Evolutionary conservation across 2,329 filamentous ascomycete species (phyloP).

Genomic region (Colletotrichum endophyticum): DNA sequence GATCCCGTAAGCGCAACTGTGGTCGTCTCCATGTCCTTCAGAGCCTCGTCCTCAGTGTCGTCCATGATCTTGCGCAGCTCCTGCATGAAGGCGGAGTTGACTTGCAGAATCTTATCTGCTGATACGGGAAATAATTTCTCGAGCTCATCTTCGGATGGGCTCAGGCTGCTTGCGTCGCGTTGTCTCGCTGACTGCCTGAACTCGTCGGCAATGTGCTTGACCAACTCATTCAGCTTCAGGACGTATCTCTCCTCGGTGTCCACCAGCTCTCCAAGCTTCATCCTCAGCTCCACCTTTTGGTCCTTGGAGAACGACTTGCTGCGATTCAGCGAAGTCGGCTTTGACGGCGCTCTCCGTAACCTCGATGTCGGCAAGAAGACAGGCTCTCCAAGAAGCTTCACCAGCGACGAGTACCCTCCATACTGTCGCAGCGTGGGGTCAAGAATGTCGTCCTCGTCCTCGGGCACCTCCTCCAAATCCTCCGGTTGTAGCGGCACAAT

Average conservation of each 20-base stretch:
- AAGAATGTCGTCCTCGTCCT: constrained; percentile 69
- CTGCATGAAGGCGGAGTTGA: constrained; percentile 82
- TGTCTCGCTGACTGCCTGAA: constrained; percentile 74
- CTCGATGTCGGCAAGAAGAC: constrained; percentile 87
- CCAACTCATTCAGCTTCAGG: constrained; percentile 81
- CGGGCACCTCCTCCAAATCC: constrained; percentile 62
- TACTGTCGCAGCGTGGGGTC: constrained; percentile 73
- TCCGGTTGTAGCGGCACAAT: constrained; percentile 69
- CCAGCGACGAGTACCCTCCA: constrained; percentile 76
- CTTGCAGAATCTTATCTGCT: constrained; percentile 77
- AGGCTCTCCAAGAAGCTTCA: constrained; percentile 81
- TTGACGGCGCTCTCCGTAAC: constrained; percentile 84
- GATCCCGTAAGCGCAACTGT: constrained; percentile 46
- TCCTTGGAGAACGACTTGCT: constrained; percentile 78
- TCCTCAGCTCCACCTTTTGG: constrained; percentile 83
- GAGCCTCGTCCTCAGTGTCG: constrained; percentile 80
- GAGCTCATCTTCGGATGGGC: constrained; percentile 74
- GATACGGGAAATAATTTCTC: constrained; percentile 81
- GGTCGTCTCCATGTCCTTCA: constrained; percentile 73
- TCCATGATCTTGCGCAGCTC: constrained; percentile 80
- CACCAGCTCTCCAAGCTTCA: constrained; percentile 88
- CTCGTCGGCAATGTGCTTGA: constrained; percentile 80
- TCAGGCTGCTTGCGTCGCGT: constrained; percentile 65
- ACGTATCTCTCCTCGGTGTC: constrained; percentile 97
- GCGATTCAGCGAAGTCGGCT: constrained; percentile 79